phyloP scores from a whole-genome alignment of 331 rosid species.

The Pyracantha coccinea region DNA sequence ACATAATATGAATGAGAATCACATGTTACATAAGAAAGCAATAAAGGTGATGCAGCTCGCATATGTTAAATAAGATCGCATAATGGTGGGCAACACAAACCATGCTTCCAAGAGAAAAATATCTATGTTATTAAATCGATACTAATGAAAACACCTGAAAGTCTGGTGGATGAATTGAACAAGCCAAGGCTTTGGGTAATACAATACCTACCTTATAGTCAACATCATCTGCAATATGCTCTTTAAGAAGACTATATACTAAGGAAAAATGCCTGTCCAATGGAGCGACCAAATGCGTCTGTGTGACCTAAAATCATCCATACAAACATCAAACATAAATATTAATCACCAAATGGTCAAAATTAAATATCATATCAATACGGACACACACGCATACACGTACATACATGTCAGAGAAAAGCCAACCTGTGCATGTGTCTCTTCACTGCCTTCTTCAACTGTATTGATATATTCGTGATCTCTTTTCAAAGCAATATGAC shows the following conservation, averaged over 20 bases:
- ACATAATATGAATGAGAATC: not conserved
- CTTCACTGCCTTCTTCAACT: slow-evolving; percentile 78
- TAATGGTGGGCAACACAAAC: not conserved
- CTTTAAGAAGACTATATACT: slow-evolving; percentile 64
- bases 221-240: slow-evolving; percentile 81
- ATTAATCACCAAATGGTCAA: not conserved
- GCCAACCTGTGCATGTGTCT: slow-evolving; percentile 89
- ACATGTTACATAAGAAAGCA: slow-evolving; percentile 2
- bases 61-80: not conserved
- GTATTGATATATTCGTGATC: slow-evolving; percentile 88
- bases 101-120: not conserved
- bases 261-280: slow-evolving; percentile 69
- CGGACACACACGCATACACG: not conserved
- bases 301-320: slow-evolving; percentile 69
- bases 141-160: not conserved
- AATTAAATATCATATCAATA: not conserved
- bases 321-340: not conserved
- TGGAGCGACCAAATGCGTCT: slow-evolving; percentile 68
- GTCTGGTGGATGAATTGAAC: not conserved
- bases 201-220: slow-evolving; percentile 74
- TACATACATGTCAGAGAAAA: not conserved
- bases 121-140: not conserved
- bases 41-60: not conserved
- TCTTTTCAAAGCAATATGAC: slow-evolving; percentile 84
- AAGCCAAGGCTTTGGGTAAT: slow-evolving; percentile 2